phyloP scores from a whole-genome alignment of 1,284 basidiomycete species.

The Sanghuangporus sanghuang region DNA sequence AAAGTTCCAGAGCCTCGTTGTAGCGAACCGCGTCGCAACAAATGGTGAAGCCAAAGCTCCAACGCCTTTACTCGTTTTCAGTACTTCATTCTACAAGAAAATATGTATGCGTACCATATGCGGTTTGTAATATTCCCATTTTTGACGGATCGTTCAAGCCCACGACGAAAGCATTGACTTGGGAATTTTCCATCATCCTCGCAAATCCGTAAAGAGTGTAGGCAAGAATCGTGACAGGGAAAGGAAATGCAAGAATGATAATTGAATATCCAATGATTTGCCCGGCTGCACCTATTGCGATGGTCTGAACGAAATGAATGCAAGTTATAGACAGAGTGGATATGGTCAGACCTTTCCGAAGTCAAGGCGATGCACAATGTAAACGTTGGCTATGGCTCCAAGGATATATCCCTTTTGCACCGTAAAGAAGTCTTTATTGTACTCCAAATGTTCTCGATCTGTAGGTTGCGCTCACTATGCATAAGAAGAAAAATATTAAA shows the following conservation, averaged over 20 bases:
- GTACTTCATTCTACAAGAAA: not conserved
- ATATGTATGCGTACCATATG: conserved; percentile 34
- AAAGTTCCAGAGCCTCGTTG: conserved; percentile 45
- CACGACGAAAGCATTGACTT: conserved; percentile 51
- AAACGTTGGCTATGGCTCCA: conserved; percentile 49
- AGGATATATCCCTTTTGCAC: conserved; percentile 38
- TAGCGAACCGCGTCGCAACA: conserved; percentile 65
- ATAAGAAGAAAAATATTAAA: conserved; percentile 41
- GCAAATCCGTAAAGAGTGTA: conserved; percentile 63
- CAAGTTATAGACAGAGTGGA: conserved; percentile 22
- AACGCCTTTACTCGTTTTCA: conserved; percentile 33
- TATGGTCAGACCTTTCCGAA: conserved; percentile 47
- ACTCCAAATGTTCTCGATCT: not conserved
- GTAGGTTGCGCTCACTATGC: conserved; percentile 31
- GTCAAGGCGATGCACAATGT: conserved; percentile 46
- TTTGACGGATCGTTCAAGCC: conserved; percentile 43
- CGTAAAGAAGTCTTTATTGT: no score
- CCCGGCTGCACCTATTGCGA: conserved; percentile 29
- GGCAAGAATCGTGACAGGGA: conserved; percentile 53
- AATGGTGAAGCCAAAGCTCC: conserved; percentile 67
- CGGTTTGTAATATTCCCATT: conserved; percentile 61
- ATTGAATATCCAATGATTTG: conserved; percentile 45
- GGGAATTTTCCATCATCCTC: conserved; percentile 51
- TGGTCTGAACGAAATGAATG: conserved; percentile 24
- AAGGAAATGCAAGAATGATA: conserved; percentile 53